Evolutionary conservation across 2,329 filamentous ascomycete genomes (phyloP).

Genomic region (Talaromyces amestolkiae): DNA sequence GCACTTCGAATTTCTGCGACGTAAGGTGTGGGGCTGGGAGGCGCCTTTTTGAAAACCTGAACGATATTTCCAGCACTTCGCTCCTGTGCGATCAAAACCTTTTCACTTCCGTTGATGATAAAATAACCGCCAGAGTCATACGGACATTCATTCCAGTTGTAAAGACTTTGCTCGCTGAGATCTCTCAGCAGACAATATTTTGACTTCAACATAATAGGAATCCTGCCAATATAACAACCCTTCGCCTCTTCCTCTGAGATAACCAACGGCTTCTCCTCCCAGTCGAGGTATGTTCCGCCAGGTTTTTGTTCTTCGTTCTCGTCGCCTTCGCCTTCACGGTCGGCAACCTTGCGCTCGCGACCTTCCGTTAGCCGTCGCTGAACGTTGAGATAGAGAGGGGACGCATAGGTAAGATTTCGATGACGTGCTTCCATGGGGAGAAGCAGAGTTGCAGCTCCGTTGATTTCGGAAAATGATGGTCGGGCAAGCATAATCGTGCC

Average conservation of each 20-base stretch:
- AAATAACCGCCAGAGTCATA: slow-evolving; percentile 99
- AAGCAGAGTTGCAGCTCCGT: slow-evolving; percentile 80
- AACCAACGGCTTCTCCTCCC: slow-evolving; percentile 50
- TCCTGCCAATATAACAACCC: slow-evolving; percentile 74
- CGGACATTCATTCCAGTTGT: slow-evolving; percentile 90
- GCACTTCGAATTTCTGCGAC: slow-evolving; percentile 95
- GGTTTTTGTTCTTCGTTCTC: slow-evolving; percentile 50
- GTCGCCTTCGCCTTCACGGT: slow-evolving; percentile 60
- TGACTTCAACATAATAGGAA: slow-evolving; percentile 97
- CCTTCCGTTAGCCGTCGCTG: slow-evolving; percentile 80
- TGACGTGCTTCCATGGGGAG: slow-evolving; percentile 93
- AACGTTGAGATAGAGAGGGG: slow-evolving; percentile 85
- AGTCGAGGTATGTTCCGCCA: slow-evolving; percentile 45
- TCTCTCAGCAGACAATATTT: slow-evolving; percentile 88
- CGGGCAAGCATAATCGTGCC: slow-evolving; percentile 84
- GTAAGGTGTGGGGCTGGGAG: slow-evolving; percentile 87
- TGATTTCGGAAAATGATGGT: slow-evolving; percentile 88
- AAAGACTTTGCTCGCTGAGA: slow-evolving; percentile 80
- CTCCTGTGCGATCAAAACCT: slow-evolving; percentile 96
- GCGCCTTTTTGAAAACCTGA: slow-evolving; percentile 96
- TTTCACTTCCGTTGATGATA: slow-evolving; percentile 98
- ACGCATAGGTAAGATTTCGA: slow-evolving; percentile 92
- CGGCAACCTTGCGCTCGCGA: slow-evolving; percentile 70
- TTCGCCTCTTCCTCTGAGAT: slow-evolving; percentile 67
- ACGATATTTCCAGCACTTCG: slow-evolving; percentile 97